phyloP scores from a whole-genome alignment of 305 asterid genomes.

The Fraxinus floribunda region DNA sequence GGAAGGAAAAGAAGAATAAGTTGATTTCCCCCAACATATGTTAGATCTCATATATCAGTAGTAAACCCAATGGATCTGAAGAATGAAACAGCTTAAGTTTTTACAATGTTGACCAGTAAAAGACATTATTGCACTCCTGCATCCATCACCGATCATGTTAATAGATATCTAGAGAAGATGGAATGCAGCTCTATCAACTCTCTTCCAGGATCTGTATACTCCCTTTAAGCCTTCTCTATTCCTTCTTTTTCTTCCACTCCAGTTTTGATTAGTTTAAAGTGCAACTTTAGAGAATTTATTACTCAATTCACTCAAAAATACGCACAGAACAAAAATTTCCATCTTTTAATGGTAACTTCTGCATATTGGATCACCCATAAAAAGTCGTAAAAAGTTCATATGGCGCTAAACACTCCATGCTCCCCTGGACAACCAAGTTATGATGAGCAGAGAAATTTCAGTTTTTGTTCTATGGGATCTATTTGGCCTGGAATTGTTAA shows the following conservation, averaged over 20 bases:
- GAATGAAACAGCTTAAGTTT: background rate
- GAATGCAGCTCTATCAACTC: background rate
- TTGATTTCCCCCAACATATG: background rate
- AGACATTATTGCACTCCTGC: background rate
- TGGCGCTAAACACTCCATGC: background rate
- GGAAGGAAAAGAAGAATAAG: background rate
- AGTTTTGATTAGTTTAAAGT: background rate
- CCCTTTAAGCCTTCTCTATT: background rate
- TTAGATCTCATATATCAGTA: background rate
- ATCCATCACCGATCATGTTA: background rate
- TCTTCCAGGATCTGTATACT: background rate
- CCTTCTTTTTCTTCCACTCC: background rate
- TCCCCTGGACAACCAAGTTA: background rate
- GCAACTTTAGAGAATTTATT: background rate
- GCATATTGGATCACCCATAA: background rate
- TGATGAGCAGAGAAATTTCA: background rate
- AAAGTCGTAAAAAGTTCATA: background rate
- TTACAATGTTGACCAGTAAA: background rate
- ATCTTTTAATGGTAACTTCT: background rate
- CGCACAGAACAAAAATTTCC: background rate
- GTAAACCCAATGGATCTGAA: background rate
- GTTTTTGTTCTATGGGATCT: background rate
- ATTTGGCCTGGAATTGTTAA: background rate
- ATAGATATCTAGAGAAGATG: background rate
- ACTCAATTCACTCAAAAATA: background rate